A percentile compares a stretch with the other conserved stretches of the same genome.
These are phyloP conservation scores for Candida oleophila DNA, from an alignment of 805 yeast genomes.

Conservation along the genomic window DNA sequence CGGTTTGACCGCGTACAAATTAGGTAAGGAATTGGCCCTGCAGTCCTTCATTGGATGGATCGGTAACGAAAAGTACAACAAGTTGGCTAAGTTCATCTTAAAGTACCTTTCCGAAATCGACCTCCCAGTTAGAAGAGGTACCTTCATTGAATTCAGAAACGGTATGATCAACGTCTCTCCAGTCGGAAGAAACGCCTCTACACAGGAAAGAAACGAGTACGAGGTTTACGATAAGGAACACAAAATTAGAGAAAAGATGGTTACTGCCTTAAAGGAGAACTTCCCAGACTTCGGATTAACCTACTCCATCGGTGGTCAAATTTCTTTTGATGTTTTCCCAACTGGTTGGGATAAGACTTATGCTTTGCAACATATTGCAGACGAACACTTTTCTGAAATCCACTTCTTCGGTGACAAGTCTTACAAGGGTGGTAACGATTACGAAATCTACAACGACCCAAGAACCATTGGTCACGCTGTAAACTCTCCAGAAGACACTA, in stretches of 20 bases:
- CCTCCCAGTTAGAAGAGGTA: conserved; percentile 96
- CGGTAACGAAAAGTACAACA: conserved; percentile 92
- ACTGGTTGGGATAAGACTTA: conserved; percentile 99
- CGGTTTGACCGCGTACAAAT: conserved; percentile 96
- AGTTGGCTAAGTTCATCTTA: conserved; percentile 80
- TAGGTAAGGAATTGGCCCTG: conserved; percentile 83
- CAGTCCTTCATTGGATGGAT: conserved; percentile 95
- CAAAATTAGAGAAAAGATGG: conserved; percentile 82
- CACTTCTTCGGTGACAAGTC: conserved; percentile 99
- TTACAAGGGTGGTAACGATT: conserved; percentile 97
- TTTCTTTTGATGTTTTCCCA: conserved; percentile 99
- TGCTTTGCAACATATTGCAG: conserved; percentile 87
- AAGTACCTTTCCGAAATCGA: conserved; percentile 83
- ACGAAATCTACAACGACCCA: conserved; percentile 86
- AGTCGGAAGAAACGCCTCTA: conserved; percentile 96
- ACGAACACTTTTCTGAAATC: conserved; percentile 80
- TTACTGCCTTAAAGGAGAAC: conserved; percentile 75
- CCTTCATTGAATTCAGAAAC: conserved; percentile 97
- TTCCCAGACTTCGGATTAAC: conserved; percentile 86
- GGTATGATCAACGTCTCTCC: conserved; percentile 99
- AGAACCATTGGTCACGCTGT: conserved; percentile 98
- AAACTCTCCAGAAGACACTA: conserved; percentile 84
- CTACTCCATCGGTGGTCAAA: conserved; percentile 98
- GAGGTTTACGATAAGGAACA: conserved; percentile 80
- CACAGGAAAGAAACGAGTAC: conserved; percentile 88